Conservation (phyloP, 2,329 filamentous ascomycete genomes). For the Ambrosiella xylebori region DNA sequence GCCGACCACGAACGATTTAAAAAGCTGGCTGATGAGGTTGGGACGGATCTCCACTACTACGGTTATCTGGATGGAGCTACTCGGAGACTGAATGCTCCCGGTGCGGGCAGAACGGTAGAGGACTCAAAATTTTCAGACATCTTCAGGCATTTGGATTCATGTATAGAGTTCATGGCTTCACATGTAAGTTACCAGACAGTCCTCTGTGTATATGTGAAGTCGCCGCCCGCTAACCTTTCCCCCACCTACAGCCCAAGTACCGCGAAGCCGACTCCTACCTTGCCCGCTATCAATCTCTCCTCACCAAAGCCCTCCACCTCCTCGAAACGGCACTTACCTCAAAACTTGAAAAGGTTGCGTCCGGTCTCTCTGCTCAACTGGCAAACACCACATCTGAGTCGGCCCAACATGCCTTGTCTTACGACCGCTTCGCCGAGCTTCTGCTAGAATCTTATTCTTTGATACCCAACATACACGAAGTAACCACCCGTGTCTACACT, state of each 20-base stretch:
- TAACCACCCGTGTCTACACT: constrained; percentile 35
- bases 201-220: not conserved
- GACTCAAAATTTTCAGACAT: constrained; percentile 76
- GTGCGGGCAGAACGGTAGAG: constrained; percentile 70
- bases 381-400: constrained; percentile 39
- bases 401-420: constrained; percentile 40
- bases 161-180: constrained; percentile 77
- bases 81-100: constrained; percentile 76
- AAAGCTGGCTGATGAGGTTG: constrained; percentile 65
- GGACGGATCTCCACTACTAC: constrained; percentile 86
- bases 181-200: constrained; percentile 41
- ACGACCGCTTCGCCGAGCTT: constrained; percentile 42
- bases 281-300: constrained; percentile 67
- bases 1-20: constrained; percentile 66
- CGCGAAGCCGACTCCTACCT: constrained; percentile 77
- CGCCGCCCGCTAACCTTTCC: constrained; percentile 13
- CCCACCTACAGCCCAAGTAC: constrained; percentile 46
- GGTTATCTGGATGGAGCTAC: constrained; percentile 84
- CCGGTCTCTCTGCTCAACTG: constrained; percentile 38
- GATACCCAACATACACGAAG: constrained; percentile 37
- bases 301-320: constrained; percentile 48
- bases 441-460: constrained; percentile 38
- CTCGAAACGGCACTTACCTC: constrained; percentile 40
- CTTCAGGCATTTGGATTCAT: constrained; percentile 71
- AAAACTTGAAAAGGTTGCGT: constrained; percentile 34